Evolutionary conservation across 2,329 filamentous ascomycete species (phyloP), one percentile per base, ranked within the genome.

Genomic region (Fusarium decemcellulare): DNA sequence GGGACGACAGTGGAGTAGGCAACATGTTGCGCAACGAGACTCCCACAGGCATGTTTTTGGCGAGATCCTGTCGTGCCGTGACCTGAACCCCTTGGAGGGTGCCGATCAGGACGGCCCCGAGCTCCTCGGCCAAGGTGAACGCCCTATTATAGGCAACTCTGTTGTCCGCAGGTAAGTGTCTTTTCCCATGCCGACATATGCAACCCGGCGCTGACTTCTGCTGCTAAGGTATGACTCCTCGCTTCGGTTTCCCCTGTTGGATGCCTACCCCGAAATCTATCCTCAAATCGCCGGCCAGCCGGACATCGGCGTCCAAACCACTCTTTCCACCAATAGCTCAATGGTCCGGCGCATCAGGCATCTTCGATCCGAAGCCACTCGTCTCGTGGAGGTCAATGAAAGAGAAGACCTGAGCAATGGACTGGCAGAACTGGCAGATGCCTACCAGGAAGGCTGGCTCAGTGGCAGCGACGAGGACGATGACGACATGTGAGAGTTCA

Each of bases 371-470:
- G 84, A 92, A 12, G 90, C 92, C 12, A 81, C 87, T 15, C 87
- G 90, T 65, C 85, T 88, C 11, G 84, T 95, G 15, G 84, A 85
- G 0, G 73, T 95, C 4, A 93, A 97, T 63, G 95, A 98, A 75
- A 87, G 95, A 43, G 96, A 99, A 80, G 85, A 85, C 3, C 84
- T 98, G n/a, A 88, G 90, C 47, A 96, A 97, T 76, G 90, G 92
- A 12, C 84, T 99, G 40, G 90, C 92, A 27, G 91, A 93, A 63
- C 90, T 98, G 74, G 91, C 92, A 2, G 95, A 97, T 75, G 93
- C 93, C 63, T 98, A 98, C 78, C 90, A 93, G 72, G 93, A 96
- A 65, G 94, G 94, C 2, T 97, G 93, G 93, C 90, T 90, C 12
- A 94, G 92, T 74, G 93, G 90, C 27, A 91, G 89, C 61, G 92